phyloP scores from a whole-genome alignment of 2,329 filamentous ascomycete species.

The Fusarium siculi region DNA sequence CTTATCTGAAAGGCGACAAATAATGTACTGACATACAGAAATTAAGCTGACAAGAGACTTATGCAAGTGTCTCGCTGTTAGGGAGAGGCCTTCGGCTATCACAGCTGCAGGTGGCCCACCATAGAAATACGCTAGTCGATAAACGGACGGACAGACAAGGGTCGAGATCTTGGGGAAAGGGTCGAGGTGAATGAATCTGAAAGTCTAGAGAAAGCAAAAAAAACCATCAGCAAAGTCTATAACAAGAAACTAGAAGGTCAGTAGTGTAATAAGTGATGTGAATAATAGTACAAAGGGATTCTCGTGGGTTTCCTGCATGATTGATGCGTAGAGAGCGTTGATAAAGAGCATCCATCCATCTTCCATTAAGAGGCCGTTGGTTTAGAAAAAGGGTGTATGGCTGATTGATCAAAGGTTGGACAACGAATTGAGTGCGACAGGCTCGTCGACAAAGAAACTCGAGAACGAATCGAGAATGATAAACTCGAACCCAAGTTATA shows the following conservation, averaged over 20 bases:
- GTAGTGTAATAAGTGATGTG: not conserved
- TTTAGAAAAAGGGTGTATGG: constrained; percentile 13
- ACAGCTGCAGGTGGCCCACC: constrained; percentile 38
- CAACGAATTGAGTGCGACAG: constrained; percentile 34
- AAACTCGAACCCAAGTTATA: constrained; percentile 32
- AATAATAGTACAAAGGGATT: not conserved
- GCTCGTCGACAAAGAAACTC: constrained; percentile 33
- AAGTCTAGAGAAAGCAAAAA: constrained; percentile 26
- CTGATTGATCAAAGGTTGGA: constrained; percentile 34
- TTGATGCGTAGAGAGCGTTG: constrained; percentile 16
- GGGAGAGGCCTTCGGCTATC: constrained; percentile 33
- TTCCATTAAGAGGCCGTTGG: constrained; percentile 8
- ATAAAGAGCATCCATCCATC: constrained; percentile 24
- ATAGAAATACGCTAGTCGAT: constrained; percentile 37
- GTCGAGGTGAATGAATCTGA: constrained; percentile 38
- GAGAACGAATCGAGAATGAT: constrained; percentile 8
- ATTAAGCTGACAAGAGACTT: constrained; percentile 34
- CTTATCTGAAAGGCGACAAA: constrained; percentile 18
- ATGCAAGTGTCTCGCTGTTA: constrained; percentile 30
- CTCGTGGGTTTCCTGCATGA: not conserved
- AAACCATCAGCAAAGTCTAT: constrained; percentile 42
- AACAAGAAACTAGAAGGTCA: not conserved
- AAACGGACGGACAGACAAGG: constrained; percentile 35
- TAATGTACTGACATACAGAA: constrained; percentile 43
- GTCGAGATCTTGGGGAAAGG: constrained; percentile 28